Evolutionary conservation across 2,329 filamentous ascomycete species (phyloP).

Genomic region (Fusarium lateritium): DNA sequence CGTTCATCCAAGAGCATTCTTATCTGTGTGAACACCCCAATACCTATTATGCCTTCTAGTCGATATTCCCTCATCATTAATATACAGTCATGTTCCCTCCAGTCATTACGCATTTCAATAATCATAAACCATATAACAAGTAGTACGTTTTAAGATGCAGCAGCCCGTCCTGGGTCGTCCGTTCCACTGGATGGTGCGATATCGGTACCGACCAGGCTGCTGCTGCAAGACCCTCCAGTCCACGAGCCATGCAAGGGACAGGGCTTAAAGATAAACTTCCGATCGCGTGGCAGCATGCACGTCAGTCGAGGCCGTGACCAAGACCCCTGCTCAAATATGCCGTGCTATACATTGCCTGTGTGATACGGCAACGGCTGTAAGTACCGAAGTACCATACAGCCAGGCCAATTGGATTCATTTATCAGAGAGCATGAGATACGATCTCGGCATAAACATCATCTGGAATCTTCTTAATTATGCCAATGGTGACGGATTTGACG

Average conservation of each 20-base stretch:
- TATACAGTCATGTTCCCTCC: conserved; percentile 16
- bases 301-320: conserved; percentile 21
- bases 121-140: conserved; percentile 38
- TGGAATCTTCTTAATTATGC: conserved; percentile 90
- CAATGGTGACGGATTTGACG: conserved; percentile 87
- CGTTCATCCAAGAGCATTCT: conserved; percentile 22
- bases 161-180: not conserved
- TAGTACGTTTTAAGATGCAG: not conserved
- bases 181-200: conserved; percentile 10
- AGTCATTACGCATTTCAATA: conserved; percentile 37
- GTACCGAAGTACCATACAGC: not conserved
- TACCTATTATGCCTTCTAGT: not conserved
- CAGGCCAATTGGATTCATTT: not conserved
- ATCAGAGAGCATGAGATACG: conserved; percentile 83
- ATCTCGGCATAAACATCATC: conserved; percentile 93
- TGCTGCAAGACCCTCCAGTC: conserved; percentile 7
- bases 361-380: conserved; percentile 6
- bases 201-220: not conserved
- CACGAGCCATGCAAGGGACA: conserved; percentile 11
- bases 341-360: conserved; percentile 9
- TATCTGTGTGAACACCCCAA: not conserved
- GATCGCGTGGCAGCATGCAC: conserved; percentile 35
- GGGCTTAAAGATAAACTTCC: conserved; percentile 28
- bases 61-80: conserved; percentile 14
- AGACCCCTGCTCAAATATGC: conserved; percentile 30